These are phyloP conservation scores for Russula emetica DNA, from an alignment of 768 basidiomycete species.

Conservation along the genomic window DNA sequence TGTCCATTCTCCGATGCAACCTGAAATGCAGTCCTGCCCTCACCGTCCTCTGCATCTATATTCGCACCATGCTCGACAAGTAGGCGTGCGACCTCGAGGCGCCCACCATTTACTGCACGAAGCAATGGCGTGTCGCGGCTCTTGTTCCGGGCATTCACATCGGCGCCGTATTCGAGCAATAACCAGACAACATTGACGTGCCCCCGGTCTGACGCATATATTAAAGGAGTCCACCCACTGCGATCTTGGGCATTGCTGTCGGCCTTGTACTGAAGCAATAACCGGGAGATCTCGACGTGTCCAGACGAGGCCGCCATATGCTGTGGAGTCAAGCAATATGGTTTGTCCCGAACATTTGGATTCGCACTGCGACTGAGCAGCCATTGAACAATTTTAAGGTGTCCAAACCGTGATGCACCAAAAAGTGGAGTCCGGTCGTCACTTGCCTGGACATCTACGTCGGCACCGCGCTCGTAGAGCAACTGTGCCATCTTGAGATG, in stretches of 20 bases:
- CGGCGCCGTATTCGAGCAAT: background rate
- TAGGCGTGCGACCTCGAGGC: too few relatives aligned
- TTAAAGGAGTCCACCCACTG: background rate
- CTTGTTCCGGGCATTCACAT: background rate
- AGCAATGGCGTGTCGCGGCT: background rate
- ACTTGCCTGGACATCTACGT: too few relatives aligned
- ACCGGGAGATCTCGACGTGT: background rate
- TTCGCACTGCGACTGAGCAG: background rate
- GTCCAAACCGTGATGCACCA: too few relatives aligned
- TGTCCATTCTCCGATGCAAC: too few relatives aligned
- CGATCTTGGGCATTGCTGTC: background rate
- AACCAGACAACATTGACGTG: background rate
- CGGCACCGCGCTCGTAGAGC: too few relatives aligned
- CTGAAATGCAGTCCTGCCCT: too few relatives aligned
- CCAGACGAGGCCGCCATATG: background rate
- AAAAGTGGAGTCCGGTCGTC: too few relatives aligned
- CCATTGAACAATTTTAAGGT: too few relatives aligned
- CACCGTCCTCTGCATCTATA: too few relatives aligned
- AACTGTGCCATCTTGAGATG: too few relatives aligned
- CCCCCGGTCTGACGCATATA: background rate
- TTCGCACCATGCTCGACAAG: too few relatives aligned
- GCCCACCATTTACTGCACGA: accelerated
- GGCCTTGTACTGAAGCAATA: background rate
- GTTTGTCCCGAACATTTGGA: background rate
- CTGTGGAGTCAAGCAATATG: background rate